Conservation (phyloP, 116 monocot genomes). For the Papilionanthe hybrid region DNA sequence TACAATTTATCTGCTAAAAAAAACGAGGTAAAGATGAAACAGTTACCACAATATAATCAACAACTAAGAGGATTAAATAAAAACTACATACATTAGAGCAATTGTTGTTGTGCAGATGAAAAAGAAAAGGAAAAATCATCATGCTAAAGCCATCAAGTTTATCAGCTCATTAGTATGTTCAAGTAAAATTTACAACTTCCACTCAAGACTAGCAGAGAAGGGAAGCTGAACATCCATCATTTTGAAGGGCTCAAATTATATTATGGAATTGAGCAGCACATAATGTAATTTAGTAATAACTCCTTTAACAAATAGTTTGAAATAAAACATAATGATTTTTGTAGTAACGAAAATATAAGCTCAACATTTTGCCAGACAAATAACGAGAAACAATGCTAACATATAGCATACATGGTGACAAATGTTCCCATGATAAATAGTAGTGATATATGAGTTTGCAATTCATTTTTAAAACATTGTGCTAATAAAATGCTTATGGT, state of each 20-base stretch:
- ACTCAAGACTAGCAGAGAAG: neutral
- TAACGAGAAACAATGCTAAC: no score
- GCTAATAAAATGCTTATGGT: no score
- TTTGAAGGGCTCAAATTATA: neutral
- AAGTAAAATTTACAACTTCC: neutral
- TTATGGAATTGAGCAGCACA: neutral
- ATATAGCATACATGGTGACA: no score
- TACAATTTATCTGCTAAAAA: slow-evolving; percentile 44
- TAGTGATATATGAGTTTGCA: no score
- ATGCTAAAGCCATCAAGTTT: neutral
- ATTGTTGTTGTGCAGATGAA: neutral
- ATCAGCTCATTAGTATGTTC: neutral
- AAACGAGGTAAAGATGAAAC: neutral
- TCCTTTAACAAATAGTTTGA: neutral
- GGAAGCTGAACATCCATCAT: neutral
- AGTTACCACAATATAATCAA: no score
- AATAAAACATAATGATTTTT: neutral
- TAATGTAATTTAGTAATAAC: neutral
- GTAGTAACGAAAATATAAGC: neutral
- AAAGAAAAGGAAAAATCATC: neutral
- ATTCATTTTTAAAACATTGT: no score
- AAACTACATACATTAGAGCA: neutral
- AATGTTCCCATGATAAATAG: no score
- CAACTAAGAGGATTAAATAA: neutral
- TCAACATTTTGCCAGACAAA: neutral